These are phyloP conservation scores for Euphorbia peplus DNA, from an alignment of 345 rosid genomes.

Conservation along the genomic window DNA sequence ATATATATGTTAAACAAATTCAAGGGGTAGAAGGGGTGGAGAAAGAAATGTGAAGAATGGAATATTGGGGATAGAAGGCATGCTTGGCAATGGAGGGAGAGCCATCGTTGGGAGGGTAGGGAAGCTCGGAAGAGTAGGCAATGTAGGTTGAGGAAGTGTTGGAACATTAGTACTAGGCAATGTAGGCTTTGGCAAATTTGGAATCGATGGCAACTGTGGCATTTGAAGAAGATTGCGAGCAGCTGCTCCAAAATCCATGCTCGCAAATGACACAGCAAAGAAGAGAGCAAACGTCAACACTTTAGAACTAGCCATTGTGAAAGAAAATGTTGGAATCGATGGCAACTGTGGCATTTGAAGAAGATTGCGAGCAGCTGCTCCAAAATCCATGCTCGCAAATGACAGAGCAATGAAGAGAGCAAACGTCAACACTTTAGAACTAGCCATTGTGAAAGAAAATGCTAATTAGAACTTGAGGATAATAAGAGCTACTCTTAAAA, in stretches of 20 bases:
- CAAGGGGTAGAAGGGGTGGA: no score
- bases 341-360: conserved; percentile 23
- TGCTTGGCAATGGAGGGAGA: no score
- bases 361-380: conserved; percentile 30
- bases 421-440: not conserved
- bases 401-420: conserved; percentile 15
- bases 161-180: conserved; percentile 7
- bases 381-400: conserved; percentile 14
- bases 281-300: not conserved
- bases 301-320: not conserved
- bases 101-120: no score
- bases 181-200: conserved; percentile 9
- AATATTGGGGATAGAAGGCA: no score
- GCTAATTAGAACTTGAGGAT: not conserved
- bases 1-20: no score
- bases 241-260: conserved; percentile 21
- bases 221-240: conserved; percentile 31
- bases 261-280: conserved; percentile 12
- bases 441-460: not conserved
- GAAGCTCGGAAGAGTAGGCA: no score
- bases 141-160: not conserved
- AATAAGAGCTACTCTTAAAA: not conserved
- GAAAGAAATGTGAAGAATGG: no score
- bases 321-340: not conserved
- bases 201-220: conserved; percentile 8